Evolutionary conservation across 139 green algal genomes (phyloP), one percentile per base, ranked within the genome.

Genomic region (Diplosphaera chodatii): DNA sequence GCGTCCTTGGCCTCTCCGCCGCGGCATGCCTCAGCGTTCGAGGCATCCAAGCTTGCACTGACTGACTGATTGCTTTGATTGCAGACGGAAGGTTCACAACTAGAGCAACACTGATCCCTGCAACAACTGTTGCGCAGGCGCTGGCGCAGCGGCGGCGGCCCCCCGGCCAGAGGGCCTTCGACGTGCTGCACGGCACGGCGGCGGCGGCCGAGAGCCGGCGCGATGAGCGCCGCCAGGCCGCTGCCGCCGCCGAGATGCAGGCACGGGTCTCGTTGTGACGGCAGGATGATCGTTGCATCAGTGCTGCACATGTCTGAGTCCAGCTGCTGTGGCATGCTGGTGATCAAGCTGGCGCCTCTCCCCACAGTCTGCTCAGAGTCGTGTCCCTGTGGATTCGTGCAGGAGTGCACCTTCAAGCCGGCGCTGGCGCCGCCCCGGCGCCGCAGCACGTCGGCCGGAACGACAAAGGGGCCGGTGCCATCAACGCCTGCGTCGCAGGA

Each of bases 71-170:
- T 48, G 37, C 10, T 13, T 48, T 13, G 37, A 8, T 13, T 48
- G 37, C 37, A 48, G 37, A 48, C 13, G 10, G 37, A 13, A 21
- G 10, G 10, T 48, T 8, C 37, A 21, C 8, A 48, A 48, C 37
- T 8, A 8, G 37, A 48, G 10, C 13, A 13, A 48, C 18, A n/a
- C n/a, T 67, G 63, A 20, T 5, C 21, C 29, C n/a, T n/a, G 5
- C 25, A 40, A n/a, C n/a, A n/a, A n/a, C n/a, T n/a, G n/a, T n/a
- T 64, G 6, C 32, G 18, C 67, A 84, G 63, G 55, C 73, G 41
- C 69, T 93, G 68, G 86, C 87, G 34, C 75, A 55, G 67, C 73
- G 77, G 34, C 77, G 68, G 62, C 84, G 32, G 83, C 87, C 63
- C 31, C 37, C 75, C 55, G 63, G 70, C 31, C 72, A 74, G 18